A percentile compares a stretch with the other conserved stretches of the same genome.
These are phyloP conservation scores for Boletus rubropictus DNA, from an alignment of 768 basidiomycete species.

Conservation along the genomic window DNA sequence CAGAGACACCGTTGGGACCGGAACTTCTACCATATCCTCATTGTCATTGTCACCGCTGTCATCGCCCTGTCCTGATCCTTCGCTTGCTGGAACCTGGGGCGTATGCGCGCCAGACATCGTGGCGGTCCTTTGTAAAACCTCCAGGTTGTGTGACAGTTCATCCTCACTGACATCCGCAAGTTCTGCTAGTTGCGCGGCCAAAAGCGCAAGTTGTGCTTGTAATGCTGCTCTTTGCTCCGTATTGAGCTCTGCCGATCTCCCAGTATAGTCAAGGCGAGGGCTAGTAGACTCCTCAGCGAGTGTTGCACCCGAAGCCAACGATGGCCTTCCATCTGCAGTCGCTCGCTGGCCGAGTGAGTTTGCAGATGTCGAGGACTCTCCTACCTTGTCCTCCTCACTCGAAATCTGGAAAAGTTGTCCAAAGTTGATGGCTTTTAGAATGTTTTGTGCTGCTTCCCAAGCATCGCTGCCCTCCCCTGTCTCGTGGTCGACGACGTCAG, in stretches of 20 bases:
- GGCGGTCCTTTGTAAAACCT: slow-evolving; percentile 5
- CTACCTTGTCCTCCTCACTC: slow-evolving; percentile 20
- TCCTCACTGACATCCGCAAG: slow-evolving; percentile 43
- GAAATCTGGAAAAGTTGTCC: slow-evolving; percentile 44
- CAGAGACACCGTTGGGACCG: slow-evolving; percentile 18
- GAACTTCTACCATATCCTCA: slow-evolving; percentile 28
- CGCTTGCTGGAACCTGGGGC: not conserved
- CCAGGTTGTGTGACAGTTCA: slow-evolving; percentile 25
- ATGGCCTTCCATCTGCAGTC: not conserved
- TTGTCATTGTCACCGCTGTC: slow-evolving; percentile 14
- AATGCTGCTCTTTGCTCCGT: slow-evolving; percentile 56
- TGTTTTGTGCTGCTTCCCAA: slow-evolving; percentile 74
- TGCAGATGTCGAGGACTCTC: slow-evolving; percentile 7
- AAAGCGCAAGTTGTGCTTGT: slow-evolving; percentile 66
- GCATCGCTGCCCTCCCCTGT: slow-evolving; percentile 49
- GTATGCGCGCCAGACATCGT: not conserved
- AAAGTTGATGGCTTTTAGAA: slow-evolving; percentile 73
- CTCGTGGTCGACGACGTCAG: slow-evolving; percentile 24
- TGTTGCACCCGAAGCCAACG: not conserved
- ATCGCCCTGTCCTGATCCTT: slow-evolving; percentile 6
- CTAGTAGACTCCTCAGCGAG: slow-evolving; percentile 3
- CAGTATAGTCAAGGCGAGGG: slow-evolving; percentile 2
- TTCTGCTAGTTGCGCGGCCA: slow-evolving; percentile 69
- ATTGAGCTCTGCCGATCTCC: slow-evolving; percentile 25
- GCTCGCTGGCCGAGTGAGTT: slow-evolving; percentile 1